Evolutionary conservation across 192 early-diverging fungal genomes (phyloP).

Genomic region (Backusella psychrophila): DNA sequence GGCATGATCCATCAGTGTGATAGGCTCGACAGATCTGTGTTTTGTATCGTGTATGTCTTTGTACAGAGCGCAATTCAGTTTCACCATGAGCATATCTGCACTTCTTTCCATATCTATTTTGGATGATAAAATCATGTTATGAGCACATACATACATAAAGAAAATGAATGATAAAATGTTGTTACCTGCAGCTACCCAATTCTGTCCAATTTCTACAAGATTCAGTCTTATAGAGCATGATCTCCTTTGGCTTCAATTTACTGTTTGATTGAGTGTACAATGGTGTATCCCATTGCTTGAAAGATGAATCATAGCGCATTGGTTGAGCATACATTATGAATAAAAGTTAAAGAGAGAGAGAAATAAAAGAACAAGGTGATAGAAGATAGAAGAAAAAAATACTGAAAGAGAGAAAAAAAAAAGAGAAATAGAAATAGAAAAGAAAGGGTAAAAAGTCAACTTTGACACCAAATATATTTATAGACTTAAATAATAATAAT

Average conservation of each 20-base stretch:
- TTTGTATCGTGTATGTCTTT: constrained; percentile 92
- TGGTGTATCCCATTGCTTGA: background rate
- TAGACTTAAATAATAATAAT: background rate
- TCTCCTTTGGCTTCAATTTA: constrained; percentile 32
- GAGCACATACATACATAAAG: background rate
- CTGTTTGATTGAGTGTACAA: constrained; percentile 5
- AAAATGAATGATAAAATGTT: background rate
- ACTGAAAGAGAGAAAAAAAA: background rate
- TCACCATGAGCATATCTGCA: constrained; percentile 94
- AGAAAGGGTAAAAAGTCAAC: constrained; percentile 2
- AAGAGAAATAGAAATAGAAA: background rate
- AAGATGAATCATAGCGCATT: background rate
- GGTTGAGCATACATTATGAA: background rate
- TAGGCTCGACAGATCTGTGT: constrained; percentile 93
- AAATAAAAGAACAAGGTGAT: background rate
- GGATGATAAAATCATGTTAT: background rate
- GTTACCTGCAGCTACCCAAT: constrained; percentile 41
- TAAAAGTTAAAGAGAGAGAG: background rate
- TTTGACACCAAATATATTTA: background rate
- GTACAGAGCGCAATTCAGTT: constrained; percentile 75
- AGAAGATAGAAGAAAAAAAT: background rate
- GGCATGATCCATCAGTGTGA: constrained; percentile 86
- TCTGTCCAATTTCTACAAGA: constrained; percentile 49
- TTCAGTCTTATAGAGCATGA: constrained; percentile 46
- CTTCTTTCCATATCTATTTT: constrained; percentile 78